Conservation (phyloP, 2,329 filamentous ascomycete genomes). For the Calonectria pseudoturangicola region DNA sequence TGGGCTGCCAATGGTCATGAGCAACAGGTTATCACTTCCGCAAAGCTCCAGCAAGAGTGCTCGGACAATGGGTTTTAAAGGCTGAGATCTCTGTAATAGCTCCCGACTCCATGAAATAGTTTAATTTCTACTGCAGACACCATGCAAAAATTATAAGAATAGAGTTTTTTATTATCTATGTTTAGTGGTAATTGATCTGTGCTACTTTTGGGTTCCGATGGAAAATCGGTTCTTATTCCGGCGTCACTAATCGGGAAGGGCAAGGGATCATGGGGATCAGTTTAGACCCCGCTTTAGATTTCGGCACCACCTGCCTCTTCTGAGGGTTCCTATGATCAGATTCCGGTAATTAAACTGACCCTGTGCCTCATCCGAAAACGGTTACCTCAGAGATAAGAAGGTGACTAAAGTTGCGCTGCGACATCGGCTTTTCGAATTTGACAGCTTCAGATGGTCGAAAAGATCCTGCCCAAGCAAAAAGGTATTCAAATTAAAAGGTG, state of each 20-base stretch:
- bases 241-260: not conserved
- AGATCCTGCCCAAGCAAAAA: not conserved
- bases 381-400: not conserved
- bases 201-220: not conserved
- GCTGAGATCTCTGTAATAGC: not conserved
- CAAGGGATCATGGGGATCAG: not conserved
- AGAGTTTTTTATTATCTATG: not conserved
- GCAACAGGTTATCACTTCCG: not conserved
- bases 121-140: not conserved
- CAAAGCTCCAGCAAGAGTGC: constrained; percentile 2
- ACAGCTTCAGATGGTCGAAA: too few relatives aligned
- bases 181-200: not conserved
- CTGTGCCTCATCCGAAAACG: not conserved
- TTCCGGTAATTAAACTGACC: not conserved
- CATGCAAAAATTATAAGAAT: not conserved
- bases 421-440: not conserved
- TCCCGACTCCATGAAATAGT: too few relatives aligned
- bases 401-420: not conserved
- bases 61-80: constrained; percentile 3
- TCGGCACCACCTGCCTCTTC: not conserved
- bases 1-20: constrained; percentile 32
- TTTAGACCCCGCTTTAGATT: not conserved
- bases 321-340: not conserved
- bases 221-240: not conserved
- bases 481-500: not conserved